Percentiles rank a stretch among this genome's conserved stretches.
Conservation (phyloP, 495 filamentous ascomycete species). For the Aspergillus egyptiacus region DNA sequence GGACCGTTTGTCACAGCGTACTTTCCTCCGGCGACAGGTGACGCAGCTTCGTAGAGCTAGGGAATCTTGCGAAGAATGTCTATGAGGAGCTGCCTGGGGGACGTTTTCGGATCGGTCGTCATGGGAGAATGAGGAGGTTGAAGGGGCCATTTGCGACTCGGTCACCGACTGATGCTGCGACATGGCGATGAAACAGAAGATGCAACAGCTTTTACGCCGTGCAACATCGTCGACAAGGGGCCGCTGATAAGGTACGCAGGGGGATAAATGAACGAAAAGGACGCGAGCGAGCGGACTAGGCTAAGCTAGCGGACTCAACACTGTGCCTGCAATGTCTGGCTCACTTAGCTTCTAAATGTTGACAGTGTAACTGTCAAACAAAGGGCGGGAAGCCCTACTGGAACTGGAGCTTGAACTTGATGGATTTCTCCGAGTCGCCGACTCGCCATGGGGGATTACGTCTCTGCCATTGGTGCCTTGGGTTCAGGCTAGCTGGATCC, state of each 20-base stretch:
- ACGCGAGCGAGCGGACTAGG: background rate
- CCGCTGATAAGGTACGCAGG: background rate
- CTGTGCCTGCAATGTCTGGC: background rate
- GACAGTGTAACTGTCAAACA: too few relatives aligned
- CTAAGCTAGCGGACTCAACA: background rate
- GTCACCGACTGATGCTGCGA: conserved; percentile 14
- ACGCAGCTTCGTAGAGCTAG: conserved; percentile 72
- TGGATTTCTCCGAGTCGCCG: background rate
- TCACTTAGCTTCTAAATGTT: background rate
- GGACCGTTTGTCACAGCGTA: conserved; percentile 77
- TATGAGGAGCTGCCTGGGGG: conserved; percentile 11
- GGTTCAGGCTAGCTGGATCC: too few relatives aligned
- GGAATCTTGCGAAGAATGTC: conserved; percentile 11
- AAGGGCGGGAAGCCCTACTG: too few relatives aligned
- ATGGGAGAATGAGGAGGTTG: conserved; percentile 1
- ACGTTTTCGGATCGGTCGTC: conserved; percentile 15
- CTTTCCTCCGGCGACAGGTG: conserved; percentile 78
- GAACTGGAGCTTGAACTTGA: background rate
- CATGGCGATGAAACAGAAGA: conserved; percentile 19
- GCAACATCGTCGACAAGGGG: conserved; percentile 9
- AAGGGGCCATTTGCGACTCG: background rate
- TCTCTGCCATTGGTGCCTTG: background rate
- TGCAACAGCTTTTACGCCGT: conserved; percentile 3
- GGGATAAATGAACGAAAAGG: background rate
- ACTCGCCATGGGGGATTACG: background rate